Conservation (phyloP, 352 stramenopile genomes). For the Blastocystis sp. region DNA sequence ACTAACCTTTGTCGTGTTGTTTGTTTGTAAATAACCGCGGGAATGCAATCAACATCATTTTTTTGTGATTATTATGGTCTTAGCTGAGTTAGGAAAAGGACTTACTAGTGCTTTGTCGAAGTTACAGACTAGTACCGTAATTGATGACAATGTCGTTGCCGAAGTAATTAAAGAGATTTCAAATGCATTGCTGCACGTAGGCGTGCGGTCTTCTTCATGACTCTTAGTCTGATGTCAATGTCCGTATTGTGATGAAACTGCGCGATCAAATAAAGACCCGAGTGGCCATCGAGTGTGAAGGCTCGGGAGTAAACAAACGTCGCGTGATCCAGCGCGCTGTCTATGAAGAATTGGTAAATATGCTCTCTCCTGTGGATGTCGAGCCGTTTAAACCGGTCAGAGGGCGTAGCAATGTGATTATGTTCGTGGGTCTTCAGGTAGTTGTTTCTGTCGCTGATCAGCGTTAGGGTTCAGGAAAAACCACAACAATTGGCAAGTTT, state of each 20-base stretch:
- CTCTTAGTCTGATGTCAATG: conserved; percentile 70
- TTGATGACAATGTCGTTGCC: conserved; percentile 82
- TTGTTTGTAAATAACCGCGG: background rate
- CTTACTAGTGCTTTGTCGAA: conserved; percentile 76
- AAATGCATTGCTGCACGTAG: conserved; percentile 75
- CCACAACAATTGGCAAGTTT: conserved; percentile 97
- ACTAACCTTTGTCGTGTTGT: too few species aligned
- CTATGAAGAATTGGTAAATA: conserved; percentile 77
- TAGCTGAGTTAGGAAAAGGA: conserved; percentile 70
- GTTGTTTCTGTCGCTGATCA: conserved; percentile 66
- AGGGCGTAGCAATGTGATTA: conserved; percentile 81
- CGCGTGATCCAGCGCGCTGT: conserved; percentile 81
- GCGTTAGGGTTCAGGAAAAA: conserved; percentile 86
- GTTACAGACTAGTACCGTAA: conserved; percentile 76
- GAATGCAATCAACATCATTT: background rate
- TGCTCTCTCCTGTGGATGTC: conserved; percentile 75
- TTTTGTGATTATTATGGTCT: background rate
- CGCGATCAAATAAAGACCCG: conserved; percentile 80
- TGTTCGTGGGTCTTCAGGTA: conserved; percentile 78
- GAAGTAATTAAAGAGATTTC: conserved; percentile 81
- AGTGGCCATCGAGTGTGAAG: conserved; percentile 73
- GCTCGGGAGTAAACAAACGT: conserved; percentile 73
- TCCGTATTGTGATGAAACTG: conserved; percentile 73
- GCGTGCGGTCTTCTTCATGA: conserved; percentile 64
- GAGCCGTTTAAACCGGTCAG: conserved; percentile 81